Percentiles rank a stretch among this genome's conserved stretches.
phyloP scores from a whole-genome alignment of 805 yeast genomes.

The Starmerella vitae region DNA sequence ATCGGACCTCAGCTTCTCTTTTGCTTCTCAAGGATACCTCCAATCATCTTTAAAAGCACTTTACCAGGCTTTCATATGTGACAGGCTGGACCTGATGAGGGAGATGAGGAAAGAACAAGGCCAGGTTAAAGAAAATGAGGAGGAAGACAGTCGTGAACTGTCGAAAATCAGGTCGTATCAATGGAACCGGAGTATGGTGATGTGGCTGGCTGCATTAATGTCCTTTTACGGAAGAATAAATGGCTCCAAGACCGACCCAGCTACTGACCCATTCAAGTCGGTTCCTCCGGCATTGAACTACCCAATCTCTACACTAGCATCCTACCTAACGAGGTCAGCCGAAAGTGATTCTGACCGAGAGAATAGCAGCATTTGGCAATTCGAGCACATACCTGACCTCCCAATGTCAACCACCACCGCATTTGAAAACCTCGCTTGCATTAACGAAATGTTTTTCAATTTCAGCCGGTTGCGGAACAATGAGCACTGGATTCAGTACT shows the following conservation, averaged over 20 bases:
- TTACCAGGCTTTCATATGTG: constrained; percentile 3
- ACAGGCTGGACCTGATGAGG: not conserved
- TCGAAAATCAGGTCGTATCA: not conserved
- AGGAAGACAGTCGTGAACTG: too few species aligned
- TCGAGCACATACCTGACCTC: not conserved
- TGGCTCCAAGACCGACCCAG: not conserved
- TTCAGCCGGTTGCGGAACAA: not conserved
- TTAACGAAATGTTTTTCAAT: not conserved
- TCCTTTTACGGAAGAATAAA: not conserved
- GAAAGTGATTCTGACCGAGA: not conserved
- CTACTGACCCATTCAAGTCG: not conserved
- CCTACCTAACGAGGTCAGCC: not conserved
- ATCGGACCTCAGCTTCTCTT: not conserved
- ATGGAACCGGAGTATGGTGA: constrained; percentile 1
- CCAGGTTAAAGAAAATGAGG: not conserved
- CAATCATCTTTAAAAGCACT: constrained; percentile 2
- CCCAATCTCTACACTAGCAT: not conserved
- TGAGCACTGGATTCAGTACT: not conserved
- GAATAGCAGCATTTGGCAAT: not conserved
- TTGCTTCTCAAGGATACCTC: constrained; percentile 3
- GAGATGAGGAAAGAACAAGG: not conserved
- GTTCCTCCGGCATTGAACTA: not conserved
- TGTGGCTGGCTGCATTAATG: not conserved
- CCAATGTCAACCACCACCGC: not conserved
- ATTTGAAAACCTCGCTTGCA: not conserved